Percentiles rank a stretch among this genome's conserved stretches.
These are phyloP conservation scores for Collybia mongolica DNA, from an alignment of 768 basidiomycete genomes.

Conservation along the genomic window DNA sequence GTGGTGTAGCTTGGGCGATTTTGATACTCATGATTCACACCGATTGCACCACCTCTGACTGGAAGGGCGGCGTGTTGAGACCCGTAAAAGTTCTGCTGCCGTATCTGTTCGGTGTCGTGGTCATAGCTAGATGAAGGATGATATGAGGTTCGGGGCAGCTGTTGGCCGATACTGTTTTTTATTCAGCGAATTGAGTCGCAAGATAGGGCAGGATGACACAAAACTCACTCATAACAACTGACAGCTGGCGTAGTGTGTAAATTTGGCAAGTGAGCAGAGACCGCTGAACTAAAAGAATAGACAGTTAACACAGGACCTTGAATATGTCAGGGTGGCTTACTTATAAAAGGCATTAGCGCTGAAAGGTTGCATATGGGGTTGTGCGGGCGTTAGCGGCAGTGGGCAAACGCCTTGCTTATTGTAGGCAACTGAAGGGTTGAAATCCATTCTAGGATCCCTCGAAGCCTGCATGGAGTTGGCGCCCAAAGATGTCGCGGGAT, in stretches of 20 bases:
- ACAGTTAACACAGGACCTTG: too few relatives aligned
- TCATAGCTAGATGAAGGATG: too few relatives aligned
- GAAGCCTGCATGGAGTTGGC: neutral
- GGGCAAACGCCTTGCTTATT: slow-evolving; percentile 3
- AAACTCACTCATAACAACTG: neutral
- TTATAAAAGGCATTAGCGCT: slow-evolving; percentile 53
- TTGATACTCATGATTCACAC: too few relatives aligned
- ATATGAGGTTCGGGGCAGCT: too few relatives aligned
- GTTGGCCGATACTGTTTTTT: too few relatives aligned
- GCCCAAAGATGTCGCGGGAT: slow-evolving; percentile 7
- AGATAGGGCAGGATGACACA: too few relatives aligned
- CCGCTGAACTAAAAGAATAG: slow-evolving; percentile 40
- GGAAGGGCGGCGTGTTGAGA: too few relatives aligned
- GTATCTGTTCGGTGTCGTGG: too few relatives aligned
- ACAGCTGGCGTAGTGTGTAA: slow-evolving; percentile 3
- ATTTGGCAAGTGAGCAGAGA: slow-evolving; percentile 43
- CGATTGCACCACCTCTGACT: too few relatives aligned
- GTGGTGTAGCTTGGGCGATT: too few relatives aligned
- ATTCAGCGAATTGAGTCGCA: too few relatives aligned
- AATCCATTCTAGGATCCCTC: slow-evolving; percentile 24
- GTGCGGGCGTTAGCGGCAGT: slow-evolving; percentile 12
- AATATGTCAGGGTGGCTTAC: slow-evolving; percentile 27
- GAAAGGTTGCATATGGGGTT: neutral
- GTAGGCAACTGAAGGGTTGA: slow-evolving; percentile 52
- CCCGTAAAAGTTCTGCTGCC: too few relatives aligned